phyloP scores from a whole-genome alignment of 345 rosid species.

The Lepidium africanum region DNA sequence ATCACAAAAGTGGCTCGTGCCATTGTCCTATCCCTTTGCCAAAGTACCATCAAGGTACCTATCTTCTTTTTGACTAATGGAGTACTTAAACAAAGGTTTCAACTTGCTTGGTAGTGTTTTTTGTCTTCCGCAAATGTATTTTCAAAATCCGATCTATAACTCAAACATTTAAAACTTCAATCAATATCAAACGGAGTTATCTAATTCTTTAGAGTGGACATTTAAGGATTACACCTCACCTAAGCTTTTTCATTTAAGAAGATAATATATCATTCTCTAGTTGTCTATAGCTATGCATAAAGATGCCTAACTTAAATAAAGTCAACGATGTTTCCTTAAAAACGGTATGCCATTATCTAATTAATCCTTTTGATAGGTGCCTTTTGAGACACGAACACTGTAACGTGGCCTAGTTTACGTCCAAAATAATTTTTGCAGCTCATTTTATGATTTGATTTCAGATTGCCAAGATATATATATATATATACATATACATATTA shows the following conservation, averaged over 20 bases:
- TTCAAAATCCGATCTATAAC: no score
- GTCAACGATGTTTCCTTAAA: neutral
- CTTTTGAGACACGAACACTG: neutral
- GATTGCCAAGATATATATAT: neutral
- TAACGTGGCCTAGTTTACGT: slow-evolving; percentile 1
- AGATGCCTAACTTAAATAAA: neutral
- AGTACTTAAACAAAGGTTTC: neutral
- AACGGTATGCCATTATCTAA: neutral
- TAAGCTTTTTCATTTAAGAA: no score
- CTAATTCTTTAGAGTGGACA: no score
- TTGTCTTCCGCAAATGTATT: neutral
- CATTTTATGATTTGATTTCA: neutral
- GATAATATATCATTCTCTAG: neutral
- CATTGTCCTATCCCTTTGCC: slow-evolving; percentile 35
- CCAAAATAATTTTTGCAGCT: neutral
- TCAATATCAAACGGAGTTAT: no score
- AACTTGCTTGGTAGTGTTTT: neutral
- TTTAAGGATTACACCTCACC: no score
- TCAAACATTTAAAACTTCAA: no score
- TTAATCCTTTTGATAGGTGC: neutral
- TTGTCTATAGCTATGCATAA: neutral
- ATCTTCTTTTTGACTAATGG: neutral
- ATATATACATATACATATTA: neutral
- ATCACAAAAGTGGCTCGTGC: slow-evolving; percentile 50
- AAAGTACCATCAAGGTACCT: slow-evolving; percentile 44